These are phyloP conservation scores for Harringtonia lauricola DNA, from an alignment of 2,329 filamentous ascomycete species.

Conservation along the genomic window DNA sequence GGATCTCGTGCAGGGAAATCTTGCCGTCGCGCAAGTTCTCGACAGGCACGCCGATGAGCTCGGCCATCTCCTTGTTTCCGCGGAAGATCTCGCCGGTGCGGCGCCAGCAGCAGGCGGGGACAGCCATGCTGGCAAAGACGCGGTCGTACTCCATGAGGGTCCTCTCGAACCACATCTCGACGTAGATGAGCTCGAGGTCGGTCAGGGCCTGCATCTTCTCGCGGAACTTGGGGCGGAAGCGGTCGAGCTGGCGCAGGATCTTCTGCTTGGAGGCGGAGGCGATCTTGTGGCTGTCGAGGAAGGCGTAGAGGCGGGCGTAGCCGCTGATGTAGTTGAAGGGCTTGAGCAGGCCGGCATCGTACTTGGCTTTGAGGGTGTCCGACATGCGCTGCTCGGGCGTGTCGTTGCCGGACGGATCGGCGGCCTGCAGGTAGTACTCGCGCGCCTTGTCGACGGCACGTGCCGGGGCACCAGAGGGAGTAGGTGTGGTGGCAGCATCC, in stretches of 20 bases:
- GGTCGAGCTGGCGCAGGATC: conserved; percentile 82
- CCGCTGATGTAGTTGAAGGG: conserved; percentile 99
- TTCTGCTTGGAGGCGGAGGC: conserved; percentile 74
- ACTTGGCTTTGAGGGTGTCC: conserved; percentile 86
- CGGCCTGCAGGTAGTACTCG: conserved; percentile 95
- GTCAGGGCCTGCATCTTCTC: conserved; percentile 88
- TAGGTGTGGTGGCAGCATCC: neutral
- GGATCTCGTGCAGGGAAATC: conserved; percentile 87
- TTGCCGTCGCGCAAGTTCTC: conserved; percentile 86
- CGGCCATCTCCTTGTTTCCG: conserved; percentile 97
- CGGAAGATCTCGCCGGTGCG: conserved; percentile 94
- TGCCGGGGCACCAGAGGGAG: neutral
- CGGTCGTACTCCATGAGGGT: conserved; percentile 96
- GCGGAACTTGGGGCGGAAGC: conserved; percentile 89
- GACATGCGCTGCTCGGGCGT: conserved; percentile 92
- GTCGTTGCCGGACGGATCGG: conserved; percentile 77
- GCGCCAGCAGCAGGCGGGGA: conserved; percentile 94
- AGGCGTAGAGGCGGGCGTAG: conserved; percentile 78
- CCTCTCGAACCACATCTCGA: conserved; percentile 99
- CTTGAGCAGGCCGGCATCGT: conserved; percentile 86
- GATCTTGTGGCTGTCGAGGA: conserved; percentile 77
- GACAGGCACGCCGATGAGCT: conserved; percentile 86
- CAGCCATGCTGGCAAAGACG: conserved; percentile 97
- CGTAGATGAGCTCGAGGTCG: conserved; percentile 86
- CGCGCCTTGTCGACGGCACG: conserved; percentile 56